Conservation (phyloP, 495 filamentous ascomycete genomes). For the Mytilinidion resinicola region DNA sequence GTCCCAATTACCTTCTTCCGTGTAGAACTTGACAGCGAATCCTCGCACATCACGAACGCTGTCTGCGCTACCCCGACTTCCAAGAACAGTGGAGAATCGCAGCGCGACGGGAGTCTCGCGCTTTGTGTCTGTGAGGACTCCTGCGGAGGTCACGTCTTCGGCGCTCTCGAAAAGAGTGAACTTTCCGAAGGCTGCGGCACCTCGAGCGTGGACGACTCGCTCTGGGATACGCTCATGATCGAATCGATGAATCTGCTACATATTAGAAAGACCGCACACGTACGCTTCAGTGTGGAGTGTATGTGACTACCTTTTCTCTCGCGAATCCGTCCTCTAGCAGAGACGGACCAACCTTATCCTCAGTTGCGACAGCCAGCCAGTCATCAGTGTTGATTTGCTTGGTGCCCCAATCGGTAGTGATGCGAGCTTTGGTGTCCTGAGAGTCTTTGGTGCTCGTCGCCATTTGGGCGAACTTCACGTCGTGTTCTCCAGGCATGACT, state of each 20-base stretch:
- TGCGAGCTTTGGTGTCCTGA: slow-evolving; percentile 36
- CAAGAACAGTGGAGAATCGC: slow-evolving; percentile 79
- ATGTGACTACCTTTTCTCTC: slow-evolving; percentile 60
- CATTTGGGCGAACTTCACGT: slow-evolving; percentile 27
- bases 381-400: slow-evolving; percentile 69
- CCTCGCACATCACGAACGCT: slow-evolving; percentile 78
- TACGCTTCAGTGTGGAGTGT: neutral
- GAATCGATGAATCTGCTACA: slow-evolving; percentile 62
- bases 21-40: slow-evolving; percentile 80
- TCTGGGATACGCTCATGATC: slow-evolving; percentile 87
- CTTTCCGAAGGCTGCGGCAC: slow-evolving; percentile 74
- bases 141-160: slow-evolving; percentile 62
- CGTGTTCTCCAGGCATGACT: neutral
- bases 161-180: slow-evolving; percentile 69
- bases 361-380: slow-evolving; percentile 62
- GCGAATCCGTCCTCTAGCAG: slow-evolving; percentile 80
- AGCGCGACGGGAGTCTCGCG: slow-evolving; percentile 73
- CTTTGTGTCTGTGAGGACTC: slow-evolving; percentile 71
- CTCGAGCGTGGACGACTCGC: slow-evolving; percentile 83
- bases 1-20: slow-evolving; percentile 75
- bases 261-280: neutral
- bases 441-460: slow-evolving; percentile 30
- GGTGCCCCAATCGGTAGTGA: slow-evolving; percentile 76
- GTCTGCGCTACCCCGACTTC: slow-evolving; percentile 69
- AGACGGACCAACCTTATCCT: slow-evolving; percentile 58